Base-by-base conservation (phyloP, 2,329 filamentous ascomycete genomes). In the Phyllosticta ampelicida region DNA sequence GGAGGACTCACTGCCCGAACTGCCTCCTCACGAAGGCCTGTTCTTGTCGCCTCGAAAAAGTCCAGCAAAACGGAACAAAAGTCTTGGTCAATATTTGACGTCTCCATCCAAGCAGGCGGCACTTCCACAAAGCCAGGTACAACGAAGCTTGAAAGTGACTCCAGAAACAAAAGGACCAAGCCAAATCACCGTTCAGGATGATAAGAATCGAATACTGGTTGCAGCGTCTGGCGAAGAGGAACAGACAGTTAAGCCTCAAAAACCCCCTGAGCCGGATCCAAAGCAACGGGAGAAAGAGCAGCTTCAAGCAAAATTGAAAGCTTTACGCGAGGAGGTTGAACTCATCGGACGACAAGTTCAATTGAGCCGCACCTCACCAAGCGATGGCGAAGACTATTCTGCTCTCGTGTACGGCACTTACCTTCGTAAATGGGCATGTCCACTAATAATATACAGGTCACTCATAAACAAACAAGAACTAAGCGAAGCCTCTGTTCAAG, bases 311-410 rank as follows among this genome's bases (percentile, higher is more conserved):
- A 65, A 70, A 56, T 18, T 72, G 28, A 56, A 66, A 51, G 62
- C 66, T 2, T 56, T 74, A 20, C 66, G 73, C 58, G 61, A 65
- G 16, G 68, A 73, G 16, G 64, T 73, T 9, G 64, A 63, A 21
- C 63, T 60, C 55, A 70, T 66, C 30, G 61, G 63, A 3, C 62
- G 65, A 11, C 67, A 68, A 57, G 65, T 72, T 44, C 51, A 20
- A 64, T 66, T 54, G 61, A 68, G 48, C 64, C 68, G 59, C 60
- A 65, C n/a, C 62, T 63, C 48, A 51, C 56, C 57, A 5, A 20
- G 23, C 9, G 53, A 44, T 5, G 55, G 54, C 10, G 56, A 59
- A 10, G 48, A 54, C 20, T 13, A 20, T n/a, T 53, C 53, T 13
- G 61, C 66, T 28, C 54, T 72, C 3, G 62, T 66, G 64, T 69